Percentiles rank a stretch among this genome's conserved stretches.
phyloP scores from a whole-genome alignment of 2,329 filamentous ascomycete species.

The Lecanicillium sp. region DNA sequence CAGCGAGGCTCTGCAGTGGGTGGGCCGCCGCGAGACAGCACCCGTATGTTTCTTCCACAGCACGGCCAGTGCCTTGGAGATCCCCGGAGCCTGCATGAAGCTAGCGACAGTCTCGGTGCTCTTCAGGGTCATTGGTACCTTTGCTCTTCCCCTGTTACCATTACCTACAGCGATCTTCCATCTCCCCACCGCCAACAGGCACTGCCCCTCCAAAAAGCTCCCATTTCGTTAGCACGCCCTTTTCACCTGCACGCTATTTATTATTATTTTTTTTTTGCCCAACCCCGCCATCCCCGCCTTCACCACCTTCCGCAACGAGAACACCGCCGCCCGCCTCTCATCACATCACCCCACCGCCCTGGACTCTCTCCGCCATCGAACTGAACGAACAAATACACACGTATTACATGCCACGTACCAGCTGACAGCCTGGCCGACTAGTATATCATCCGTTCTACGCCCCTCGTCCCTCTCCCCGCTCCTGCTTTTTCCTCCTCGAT shows the following conservation, averaged over 20 bases:
- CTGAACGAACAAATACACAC: background rate
- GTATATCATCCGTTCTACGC: slow-evolving; percentile 5
- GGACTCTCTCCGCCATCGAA: background rate
- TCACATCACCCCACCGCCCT: slow-evolving; percentile 7
- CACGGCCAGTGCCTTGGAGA: no score
- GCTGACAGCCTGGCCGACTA: slow-evolving; percentile 12
- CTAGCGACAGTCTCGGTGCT: no score
- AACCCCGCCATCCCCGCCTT: background rate
- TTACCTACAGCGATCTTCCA: no score
- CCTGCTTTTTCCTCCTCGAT: background rate
- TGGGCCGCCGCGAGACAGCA: background rate
- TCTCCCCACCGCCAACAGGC: no score
- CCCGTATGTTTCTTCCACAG: no score
- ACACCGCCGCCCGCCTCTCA: background rate
- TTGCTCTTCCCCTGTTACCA: background rate
- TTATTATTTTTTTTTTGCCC: background rate
- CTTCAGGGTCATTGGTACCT: no score
- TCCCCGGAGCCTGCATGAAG: slow-evolving; percentile 7
- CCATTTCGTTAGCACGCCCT: background rate
- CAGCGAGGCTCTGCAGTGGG: background rate
- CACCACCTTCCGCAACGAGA: background rate
- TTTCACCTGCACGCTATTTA: background rate
- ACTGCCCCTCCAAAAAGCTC: no score
- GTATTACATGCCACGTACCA: background rate
- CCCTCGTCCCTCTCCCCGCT: background rate